Evolutionary conservation across 2,329 filamentous ascomycete species (phyloP).

Genomic region (Hysterium pulicare): DNA sequence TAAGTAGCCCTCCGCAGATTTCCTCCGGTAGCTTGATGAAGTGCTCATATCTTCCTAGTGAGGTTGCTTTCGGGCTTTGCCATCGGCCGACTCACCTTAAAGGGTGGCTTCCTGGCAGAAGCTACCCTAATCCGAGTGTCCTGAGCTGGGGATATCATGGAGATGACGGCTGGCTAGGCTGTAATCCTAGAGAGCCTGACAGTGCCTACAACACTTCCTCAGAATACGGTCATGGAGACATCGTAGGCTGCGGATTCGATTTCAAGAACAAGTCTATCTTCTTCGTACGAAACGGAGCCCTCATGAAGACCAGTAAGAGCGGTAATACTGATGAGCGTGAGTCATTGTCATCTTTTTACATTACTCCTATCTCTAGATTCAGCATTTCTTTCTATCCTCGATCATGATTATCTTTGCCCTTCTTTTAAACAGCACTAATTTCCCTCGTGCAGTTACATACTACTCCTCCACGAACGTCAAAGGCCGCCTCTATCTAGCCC

Average conservation of each 20-base stretch:
- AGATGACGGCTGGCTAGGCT: constrained; percentile 6
- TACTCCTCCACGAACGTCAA: neutral
- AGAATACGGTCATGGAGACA: constrained; percentile 7
- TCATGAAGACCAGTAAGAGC: neutral
- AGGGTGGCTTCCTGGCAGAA: constrained; percentile 3
- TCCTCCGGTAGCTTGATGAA: neutral
- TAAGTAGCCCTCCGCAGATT: neutral
- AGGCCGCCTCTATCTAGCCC: neutral
- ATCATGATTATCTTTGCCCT: too few relatives aligned
- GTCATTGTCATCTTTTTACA: too few relatives aligned
- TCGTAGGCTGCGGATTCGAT: constrained; percentile 7
- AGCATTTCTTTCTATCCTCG: too few relatives aligned
- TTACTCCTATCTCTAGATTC: too few relatives aligned
- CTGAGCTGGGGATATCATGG: constrained; percentile 7
- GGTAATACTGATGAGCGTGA: neutral
- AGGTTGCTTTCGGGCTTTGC: constrained; percentile 2
- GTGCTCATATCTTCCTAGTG: too few relatives aligned
- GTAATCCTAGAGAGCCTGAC: neutral
- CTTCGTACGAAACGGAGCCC: constrained; percentile 4
- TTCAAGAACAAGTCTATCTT: constrained; percentile 5
- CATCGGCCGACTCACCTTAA: neutral
- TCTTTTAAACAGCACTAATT: too few relatives aligned
- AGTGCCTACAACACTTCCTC: neutral
- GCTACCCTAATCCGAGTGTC: neutral
- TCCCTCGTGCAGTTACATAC: too few relatives aligned